These are phyloP conservation scores for Colletotrichum sansevieriae DNA, from an alignment of 2,329 filamentous ascomycete species.

Conservation along the genomic window DNA sequence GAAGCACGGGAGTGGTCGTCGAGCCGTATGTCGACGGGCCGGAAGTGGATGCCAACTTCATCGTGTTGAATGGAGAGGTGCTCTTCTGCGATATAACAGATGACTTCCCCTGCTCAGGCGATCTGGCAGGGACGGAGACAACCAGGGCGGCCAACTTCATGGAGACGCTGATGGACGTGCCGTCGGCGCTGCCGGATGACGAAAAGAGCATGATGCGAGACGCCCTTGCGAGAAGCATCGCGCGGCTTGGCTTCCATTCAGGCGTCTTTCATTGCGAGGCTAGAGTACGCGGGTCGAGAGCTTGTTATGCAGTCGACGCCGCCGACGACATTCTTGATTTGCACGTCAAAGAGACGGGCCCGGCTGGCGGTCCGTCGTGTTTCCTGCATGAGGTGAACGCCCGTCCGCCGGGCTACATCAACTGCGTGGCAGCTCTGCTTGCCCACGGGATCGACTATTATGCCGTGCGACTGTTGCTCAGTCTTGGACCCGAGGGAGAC, in stretches of 20 bases:
- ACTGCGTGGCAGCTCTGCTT: slow-evolving; percentile 43
- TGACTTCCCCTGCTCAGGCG: slow-evolving; percentile 50
- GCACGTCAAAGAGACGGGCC: neutral
- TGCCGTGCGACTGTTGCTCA: slow-evolving; percentile 45
- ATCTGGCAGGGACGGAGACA: neutral
- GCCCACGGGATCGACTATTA: slow-evolving; percentile 50
- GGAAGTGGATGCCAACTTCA: slow-evolving; percentile 58
- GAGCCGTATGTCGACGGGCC: slow-evolving; percentile 57
- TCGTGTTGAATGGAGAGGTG: slow-evolving; percentile 54
- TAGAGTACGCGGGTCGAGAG: slow-evolving; percentile 3
- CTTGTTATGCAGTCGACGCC: neutral
- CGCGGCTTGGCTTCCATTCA: slow-evolving; percentile 1
- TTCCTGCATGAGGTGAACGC: slow-evolving; percentile 50
- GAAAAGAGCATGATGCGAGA: slow-evolving; percentile 10
- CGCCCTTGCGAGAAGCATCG: neutral
- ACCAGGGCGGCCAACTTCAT: slow-evolving; percentile 12
- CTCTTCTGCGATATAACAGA: slow-evolving; percentile 56
- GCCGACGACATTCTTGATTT: slow-evolving; percentile 43
- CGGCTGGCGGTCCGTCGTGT: slow-evolving; percentile 27
- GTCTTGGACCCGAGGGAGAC: slow-evolving; percentile 39
- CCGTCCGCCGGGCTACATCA: slow-evolving; percentile 46
- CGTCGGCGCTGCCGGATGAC: neutral
- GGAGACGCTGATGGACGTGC: slow-evolving; percentile 17
- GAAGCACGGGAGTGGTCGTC: slow-evolving; percentile 49
- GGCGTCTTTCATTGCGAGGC: slow-evolving; percentile 25